phyloP scores from a whole-genome alignment of 169 alveolate species.

The Eimeria acervulina region DNA sequence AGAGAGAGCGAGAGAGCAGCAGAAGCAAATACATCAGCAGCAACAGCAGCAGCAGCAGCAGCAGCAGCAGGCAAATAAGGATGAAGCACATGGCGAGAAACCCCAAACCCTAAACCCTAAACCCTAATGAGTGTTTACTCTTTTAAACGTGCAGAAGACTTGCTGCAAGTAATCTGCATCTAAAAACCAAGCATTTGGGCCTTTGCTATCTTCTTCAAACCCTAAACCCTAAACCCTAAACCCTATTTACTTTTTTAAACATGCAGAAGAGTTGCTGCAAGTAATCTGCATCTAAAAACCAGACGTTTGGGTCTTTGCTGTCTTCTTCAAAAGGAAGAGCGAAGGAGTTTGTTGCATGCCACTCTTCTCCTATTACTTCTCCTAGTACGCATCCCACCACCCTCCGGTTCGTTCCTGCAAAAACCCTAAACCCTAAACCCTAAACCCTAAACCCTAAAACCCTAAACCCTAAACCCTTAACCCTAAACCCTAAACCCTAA shows the following conservation, averaged over 20 bases:
- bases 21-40: too few species aligned
- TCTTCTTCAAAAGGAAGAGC: constrained; percentile 99
- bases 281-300: constrained; percentile 99
- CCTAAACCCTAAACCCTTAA: too few species aligned
- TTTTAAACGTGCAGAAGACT: constrained; percentile 98
- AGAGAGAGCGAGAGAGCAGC: too few species aligned
- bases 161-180: constrained; percentile 99
- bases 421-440: constrained; percentile 31
- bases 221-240: neutral
- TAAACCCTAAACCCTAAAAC: constrained; percentile 38
- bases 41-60: too few species aligned
- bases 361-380: constrained; percentile 93
- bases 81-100: too few species aligned
- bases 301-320: constrained; percentile 97
- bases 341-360: constrained; percentile 98
- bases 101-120: neutral
- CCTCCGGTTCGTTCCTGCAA: constrained; percentile 91
- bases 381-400: constrained; percentile 99
- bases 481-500: neutral
- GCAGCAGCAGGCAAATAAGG: too few species aligned
- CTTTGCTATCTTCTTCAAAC: constrained; percentile 98
- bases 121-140: constrained; percentile 86
- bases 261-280: constrained; percentile 98
- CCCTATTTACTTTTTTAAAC: constrained; percentile 95
- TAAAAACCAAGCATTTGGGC: constrained; percentile 98